Evolutionary conservation across 225 moss, liverwort and hornwort species (phyloP), one percentile per base, ranked within the genome.

Genomic region (Antitrichia curtipendula): DNA sequence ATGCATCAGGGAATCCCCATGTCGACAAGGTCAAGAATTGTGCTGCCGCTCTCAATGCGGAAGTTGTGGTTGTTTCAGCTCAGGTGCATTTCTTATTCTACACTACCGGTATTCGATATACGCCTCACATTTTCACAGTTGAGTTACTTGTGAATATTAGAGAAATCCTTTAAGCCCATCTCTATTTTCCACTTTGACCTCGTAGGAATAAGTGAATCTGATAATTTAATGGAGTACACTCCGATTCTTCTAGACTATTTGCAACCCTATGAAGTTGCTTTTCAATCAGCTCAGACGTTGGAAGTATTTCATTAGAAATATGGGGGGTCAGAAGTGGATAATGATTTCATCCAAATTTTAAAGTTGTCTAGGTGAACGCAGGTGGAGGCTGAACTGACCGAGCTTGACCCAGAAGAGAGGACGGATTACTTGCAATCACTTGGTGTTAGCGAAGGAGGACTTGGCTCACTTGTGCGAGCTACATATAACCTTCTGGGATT

Each of bases 301-400:
- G 34, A 72, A 56, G 56, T 45, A 34, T 24, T 13, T 71, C 43
- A 34, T 32, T 32, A 71, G 34, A 34, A 81, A 47, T 47, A 81
- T 28, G 21, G 61, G 23, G 13, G 22, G 15, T 34, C 62, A 34
- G 70, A 45, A 56, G 23, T 70, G 66, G 70, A 69, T 49, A 16
- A 43, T 57, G 43, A 31, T 56, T 43, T 38, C 65, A 52, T 65
- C 52, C 82, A 64, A 28, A 25, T 65, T 66, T 52, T 65, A 13
- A 52, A 52, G 38, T 50, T 36, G 45, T n/a, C 20, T 45, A 31
- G 60, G 60, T 41, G 24, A 62, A 47, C 23, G 82, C 89, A 96
- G 95, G 97, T 99, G 80, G 98, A 99, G 92, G 95, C 98, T 71
- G 98, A 99, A 80, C 89, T 99, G 87, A 94, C 98, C 38, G 98